Conservation (phyloP, 768 basidiomycete genomes). For the Psilocybe sp. region DNA sequence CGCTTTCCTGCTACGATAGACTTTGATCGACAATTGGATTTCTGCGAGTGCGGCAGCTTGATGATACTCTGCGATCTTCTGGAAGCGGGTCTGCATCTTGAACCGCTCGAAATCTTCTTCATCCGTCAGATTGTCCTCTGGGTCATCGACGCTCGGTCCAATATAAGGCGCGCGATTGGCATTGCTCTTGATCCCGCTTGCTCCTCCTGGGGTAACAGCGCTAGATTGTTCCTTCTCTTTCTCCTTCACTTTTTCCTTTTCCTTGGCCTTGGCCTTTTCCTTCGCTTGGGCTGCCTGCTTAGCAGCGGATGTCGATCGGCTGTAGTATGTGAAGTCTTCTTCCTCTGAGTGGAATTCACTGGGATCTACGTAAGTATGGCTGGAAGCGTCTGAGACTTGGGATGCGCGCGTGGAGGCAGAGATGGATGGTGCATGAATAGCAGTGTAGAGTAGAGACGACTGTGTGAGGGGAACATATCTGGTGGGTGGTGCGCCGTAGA, state of each 20-base stretch:
- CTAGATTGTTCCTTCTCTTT: no score
- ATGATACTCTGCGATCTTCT: conserved; percentile 52
- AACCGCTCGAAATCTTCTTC: conserved; percentile 38
- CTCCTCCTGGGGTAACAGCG: no score
- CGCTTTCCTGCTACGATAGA: conserved; percentile 19
- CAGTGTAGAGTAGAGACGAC: conserved; percentile 11
- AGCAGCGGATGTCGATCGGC: not conserved
- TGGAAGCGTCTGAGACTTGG: conserved; percentile 33
- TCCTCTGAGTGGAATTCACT: conserved; percentile 37
- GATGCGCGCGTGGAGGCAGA: conserved; percentile 30
- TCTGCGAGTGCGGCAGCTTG: conserved; percentile 41
- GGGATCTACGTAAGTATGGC: conserved; percentile 43
- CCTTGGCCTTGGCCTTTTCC: no score
- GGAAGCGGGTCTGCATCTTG: conserved; percentile 43
- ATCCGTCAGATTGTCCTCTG: conserved; percentile 14
- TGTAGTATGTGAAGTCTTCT: conserved; percentile 20
- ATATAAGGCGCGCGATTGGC: conserved; percentile 12
- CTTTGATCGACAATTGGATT: conserved; percentile 35
- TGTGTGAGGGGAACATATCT: conserved; percentile 16
- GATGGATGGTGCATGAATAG: conserved; percentile 21
- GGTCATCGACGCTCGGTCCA: not conserved
- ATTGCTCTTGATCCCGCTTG: not conserved
- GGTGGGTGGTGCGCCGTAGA: conserved; percentile 10
- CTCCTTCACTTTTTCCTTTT: no score
- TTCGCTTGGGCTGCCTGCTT: not conserved